phyloP scores from a whole-genome alignment of 1,139 yeast genomes.

The Oligophagozyma castellii region DNA sequence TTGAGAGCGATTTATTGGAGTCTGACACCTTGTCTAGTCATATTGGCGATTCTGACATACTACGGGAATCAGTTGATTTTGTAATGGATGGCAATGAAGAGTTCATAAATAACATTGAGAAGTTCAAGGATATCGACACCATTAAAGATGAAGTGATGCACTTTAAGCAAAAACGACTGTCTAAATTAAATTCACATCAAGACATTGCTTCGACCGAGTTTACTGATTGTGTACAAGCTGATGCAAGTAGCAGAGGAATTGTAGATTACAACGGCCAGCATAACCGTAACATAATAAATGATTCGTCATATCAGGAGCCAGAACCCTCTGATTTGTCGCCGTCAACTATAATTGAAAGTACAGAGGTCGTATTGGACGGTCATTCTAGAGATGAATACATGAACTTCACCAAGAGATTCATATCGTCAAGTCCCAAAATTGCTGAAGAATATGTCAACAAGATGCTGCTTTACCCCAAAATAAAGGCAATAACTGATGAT shows the following conservation, averaged over 20 bases:
- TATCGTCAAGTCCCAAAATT: slow-evolving; percentile 23
- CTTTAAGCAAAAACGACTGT: slow-evolving; percentile 15
- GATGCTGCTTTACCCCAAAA: slow-evolving; percentile 22
- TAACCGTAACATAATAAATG: neutral
- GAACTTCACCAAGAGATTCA: slow-evolving; percentile 21
- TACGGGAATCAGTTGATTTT: neutral
- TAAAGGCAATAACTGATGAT: slow-evolving; percentile 22
- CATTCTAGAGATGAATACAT: slow-evolving; percentile 15
- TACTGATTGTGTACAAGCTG: slow-evolving; percentile 1
- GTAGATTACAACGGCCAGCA: no score
- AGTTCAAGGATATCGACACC: slow-evolving; percentile 14
- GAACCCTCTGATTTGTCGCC: no score
- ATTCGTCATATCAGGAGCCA: slow-evolving; percentile 3
- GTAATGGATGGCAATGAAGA: neutral
- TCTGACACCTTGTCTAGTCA: no score
- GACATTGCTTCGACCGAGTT: neutral
- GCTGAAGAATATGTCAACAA: slow-evolving; percentile 23
- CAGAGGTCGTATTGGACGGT: slow-evolving; percentile 7
- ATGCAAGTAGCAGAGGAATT: neutral
- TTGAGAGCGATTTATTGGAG: neutral
- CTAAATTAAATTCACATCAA: slow-evolving; percentile 12
- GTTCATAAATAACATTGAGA: slow-evolving; percentile 5
- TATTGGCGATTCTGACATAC: no score
- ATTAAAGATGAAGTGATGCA: slow-evolving; percentile 23
- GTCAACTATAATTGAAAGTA: no score